Conservation (phyloP, 2,329 filamentous ascomycete species). For the Ploettnerulaceae sp. region DNA sequence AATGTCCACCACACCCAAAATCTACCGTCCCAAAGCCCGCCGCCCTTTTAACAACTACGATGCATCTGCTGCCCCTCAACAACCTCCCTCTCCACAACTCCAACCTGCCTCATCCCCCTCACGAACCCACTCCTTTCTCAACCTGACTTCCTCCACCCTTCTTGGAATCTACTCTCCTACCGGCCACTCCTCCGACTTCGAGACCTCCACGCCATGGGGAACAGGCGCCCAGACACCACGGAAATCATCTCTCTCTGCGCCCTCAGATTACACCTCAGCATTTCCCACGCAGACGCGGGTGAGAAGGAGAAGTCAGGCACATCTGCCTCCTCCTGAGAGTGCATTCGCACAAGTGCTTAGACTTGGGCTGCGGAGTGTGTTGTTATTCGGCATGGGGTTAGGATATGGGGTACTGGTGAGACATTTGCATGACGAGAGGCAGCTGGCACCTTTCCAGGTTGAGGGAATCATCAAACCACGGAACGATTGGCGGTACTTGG, state of each 20-base stretch:
- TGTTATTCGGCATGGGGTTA: constrained; percentile 75
- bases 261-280: not conserved
- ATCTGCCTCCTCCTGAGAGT: constrained; percentile 26
- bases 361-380: constrained; percentile 55
- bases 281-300: constrained; percentile 8
- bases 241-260: not conserved
- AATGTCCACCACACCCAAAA: constrained; percentile 38
- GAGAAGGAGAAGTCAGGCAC: constrained; percentile 22
- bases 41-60: constrained; percentile 70
- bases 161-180: constrained; percentile 83
- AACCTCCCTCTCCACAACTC: constrained; percentile 53
- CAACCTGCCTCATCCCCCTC: constrained; percentile 50
- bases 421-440: constrained; percentile 67
- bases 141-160: constrained; percentile 84
- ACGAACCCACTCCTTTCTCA: constrained; percentile 73
- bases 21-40: constrained; percentile 66
- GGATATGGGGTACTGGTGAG: constrained; percentile 79
- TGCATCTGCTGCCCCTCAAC: constrained; percentile 44
- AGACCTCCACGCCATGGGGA: constrained; percentile 66
- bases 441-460: constrained; percentile 56
- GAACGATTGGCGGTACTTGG: constrained; percentile 62
- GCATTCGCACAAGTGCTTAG: constrained; percentile 26
- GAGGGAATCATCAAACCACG: constrained; percentile 40
- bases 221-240: constrained; percentile 65
- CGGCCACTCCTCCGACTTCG: constrained; percentile 46